Conservation (phyloP, 1,284 basidiomycete species). For the Ceratobasidium sp. region DNA sequence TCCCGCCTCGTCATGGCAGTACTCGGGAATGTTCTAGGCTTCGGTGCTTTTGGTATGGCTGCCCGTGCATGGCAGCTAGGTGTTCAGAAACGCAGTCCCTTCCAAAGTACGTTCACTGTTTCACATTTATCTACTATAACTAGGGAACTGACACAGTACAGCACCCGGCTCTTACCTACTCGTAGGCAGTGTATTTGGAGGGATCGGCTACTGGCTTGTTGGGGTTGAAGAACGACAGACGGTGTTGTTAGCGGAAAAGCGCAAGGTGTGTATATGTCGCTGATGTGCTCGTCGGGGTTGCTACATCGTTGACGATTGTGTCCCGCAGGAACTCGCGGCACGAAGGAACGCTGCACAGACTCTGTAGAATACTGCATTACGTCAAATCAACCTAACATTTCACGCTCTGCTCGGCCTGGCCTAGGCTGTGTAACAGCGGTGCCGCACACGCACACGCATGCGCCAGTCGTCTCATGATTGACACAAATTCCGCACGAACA, state of each 20-base stretch:
- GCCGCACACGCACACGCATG: too few species aligned
- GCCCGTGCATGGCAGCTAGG: slow-evolving; percentile 59
- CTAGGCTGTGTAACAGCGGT: too few species aligned
- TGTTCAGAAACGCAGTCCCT: slow-evolving; percentile 57
- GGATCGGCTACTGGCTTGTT: slow-evolving; percentile 46
- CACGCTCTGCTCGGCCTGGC: not conserved
- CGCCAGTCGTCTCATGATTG: too few species aligned
- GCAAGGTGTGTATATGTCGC: slow-evolving; percentile 22
- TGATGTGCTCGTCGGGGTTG: too few species aligned
- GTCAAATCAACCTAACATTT: not conserved
- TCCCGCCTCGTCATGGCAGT: slow-evolving; percentile 55
- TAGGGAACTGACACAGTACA: not conserved
- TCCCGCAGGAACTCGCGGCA: slow-evolving; percentile 26
- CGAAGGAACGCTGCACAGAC: slow-evolving; percentile 25
- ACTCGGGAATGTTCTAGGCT: slow-evolving; percentile 58
- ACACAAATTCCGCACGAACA: too few species aligned
- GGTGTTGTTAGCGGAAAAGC: slow-evolving; percentile 46
- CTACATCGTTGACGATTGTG: not conserved
- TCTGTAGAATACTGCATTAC: slow-evolving; percentile 1
- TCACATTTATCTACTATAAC: not conserved
- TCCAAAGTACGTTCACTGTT: slow-evolving; percentile 54
- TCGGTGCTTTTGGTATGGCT: slow-evolving; percentile 59
- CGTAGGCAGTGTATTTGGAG: slow-evolving; percentile 45
- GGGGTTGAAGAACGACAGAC: slow-evolving; percentile 46
- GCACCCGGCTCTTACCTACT: slow-evolving; percentile 45